Percentiles rank a stretch among this genome's conserved stretches.
Conservation (phyloP, 257 asterid genomes). For the Sherardia arvensis region DNA sequence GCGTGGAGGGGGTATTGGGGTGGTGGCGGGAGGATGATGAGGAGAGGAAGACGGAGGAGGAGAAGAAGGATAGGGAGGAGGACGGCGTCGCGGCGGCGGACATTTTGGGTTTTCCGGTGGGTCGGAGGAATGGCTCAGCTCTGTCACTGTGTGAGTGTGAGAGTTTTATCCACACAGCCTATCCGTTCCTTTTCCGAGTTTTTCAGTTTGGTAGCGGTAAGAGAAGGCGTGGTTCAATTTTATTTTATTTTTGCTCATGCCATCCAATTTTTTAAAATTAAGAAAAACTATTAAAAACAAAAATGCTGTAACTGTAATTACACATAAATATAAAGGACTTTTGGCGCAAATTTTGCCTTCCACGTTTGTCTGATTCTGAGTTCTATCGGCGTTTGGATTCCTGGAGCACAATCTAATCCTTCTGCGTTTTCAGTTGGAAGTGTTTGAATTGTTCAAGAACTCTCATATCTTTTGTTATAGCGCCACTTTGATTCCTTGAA, state of each 20-base stretch:
- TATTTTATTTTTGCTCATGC: no score
- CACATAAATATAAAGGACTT: background rate
- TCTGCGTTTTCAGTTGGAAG: background rate
- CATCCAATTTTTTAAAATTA: no score
- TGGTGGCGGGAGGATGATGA: slow-evolving; percentile 19
- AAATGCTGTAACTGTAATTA: background rate
- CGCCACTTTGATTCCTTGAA: background rate
- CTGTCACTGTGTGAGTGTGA: background rate
- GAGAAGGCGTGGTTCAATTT: background rate
- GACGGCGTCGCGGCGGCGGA: slow-evolving; percentile 30
- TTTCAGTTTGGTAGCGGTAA: background rate
- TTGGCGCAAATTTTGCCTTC: background rate
- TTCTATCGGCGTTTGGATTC: background rate
- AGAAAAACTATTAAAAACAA: no score
- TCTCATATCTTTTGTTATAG: background rate
- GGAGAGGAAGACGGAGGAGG: slow-evolving; percentile 54
- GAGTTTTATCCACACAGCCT: slow-evolving; percentile 11
- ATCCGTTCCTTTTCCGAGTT: slow-evolving; percentile 3
- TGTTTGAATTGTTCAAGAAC: background rate
- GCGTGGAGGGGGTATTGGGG: slow-evolving; percentile 14
- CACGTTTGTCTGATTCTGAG: background rate
- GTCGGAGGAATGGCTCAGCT: background rate
- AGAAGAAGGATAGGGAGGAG: slow-evolving; percentile 56
- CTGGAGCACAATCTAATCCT: background rate
- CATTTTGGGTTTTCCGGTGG: slow-evolving; percentile 21